Evolutionary conservation across 768 basidiomycete species (phyloP).

Genomic region (Boletus coccyginus): DNA sequence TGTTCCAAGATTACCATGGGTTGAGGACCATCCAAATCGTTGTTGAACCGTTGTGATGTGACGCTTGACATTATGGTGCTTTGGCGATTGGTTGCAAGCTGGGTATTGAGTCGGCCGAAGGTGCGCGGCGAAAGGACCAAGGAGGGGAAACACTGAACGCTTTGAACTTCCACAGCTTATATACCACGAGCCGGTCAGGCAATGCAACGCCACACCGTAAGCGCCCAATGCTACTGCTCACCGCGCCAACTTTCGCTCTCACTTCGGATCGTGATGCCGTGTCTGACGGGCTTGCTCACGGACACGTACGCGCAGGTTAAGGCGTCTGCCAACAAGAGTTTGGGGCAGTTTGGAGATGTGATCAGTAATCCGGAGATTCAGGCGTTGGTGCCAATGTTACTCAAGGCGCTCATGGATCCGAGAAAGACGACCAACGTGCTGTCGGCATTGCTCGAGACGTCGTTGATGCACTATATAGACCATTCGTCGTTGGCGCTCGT

Average conservation of each 20-base stretch:
- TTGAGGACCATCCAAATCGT: too few relatives aligned
- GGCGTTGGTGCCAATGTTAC: conserved; percentile 79
- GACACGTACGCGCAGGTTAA: conserved; percentile 98
- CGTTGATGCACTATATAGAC: conserved; percentile 98
- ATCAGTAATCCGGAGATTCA: conserved; percentile 98
- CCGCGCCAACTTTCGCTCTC: conserved; percentile 93
- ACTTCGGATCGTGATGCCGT: conserved; percentile 93
- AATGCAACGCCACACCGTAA: too few relatives aligned
- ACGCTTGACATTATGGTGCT: too few relatives aligned
- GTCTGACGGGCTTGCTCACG: conserved; percentile 90
- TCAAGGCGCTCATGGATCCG: conserved; percentile 96
- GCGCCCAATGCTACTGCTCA: too few relatives aligned
- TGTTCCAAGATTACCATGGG: too few relatives aligned
- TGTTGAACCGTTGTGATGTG: too few relatives aligned
- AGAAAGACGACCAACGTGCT: conserved; percentile 85
- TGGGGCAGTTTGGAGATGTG: conserved; percentile 98
- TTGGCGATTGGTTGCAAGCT: too few relatives aligned
- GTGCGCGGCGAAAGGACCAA: too few relatives aligned
- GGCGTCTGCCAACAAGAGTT: conserved; percentile 85
- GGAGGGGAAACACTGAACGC: too few relatives aligned
- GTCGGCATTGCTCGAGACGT: conserved; percentile 83
- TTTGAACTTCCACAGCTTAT: too few relatives aligned
- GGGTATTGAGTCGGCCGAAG: too few relatives aligned
- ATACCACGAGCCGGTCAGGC: too few relatives aligned
- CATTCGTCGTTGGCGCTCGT: conserved; percentile 93